Percentiles rank a stretch among this genome's conserved stretches.
Conservation (phyloP, 495 filamentous ascomycete species). For the Coniosporium apollinis region DNA sequence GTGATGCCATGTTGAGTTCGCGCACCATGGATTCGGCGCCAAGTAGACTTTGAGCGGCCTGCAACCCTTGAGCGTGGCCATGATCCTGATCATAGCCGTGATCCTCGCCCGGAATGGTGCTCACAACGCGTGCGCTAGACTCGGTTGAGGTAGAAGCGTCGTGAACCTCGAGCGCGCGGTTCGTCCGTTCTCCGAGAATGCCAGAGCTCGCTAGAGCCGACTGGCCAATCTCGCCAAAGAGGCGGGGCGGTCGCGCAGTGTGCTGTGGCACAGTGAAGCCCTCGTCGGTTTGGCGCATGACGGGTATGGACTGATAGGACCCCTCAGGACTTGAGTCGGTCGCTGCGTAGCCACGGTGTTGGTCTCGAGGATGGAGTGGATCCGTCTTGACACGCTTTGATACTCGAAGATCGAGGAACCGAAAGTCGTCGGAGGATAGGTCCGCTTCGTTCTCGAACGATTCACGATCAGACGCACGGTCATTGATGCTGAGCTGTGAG, state of each 20-base stretch:
- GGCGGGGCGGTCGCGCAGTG: slow-evolving; percentile 26
- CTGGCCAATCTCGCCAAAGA: slow-evolving; percentile 68
- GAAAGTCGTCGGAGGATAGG: slow-evolving; percentile 4
- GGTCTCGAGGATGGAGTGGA: slow-evolving; percentile 12
- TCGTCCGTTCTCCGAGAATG: slow-evolving; percentile 24
- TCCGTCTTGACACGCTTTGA: slow-evolving; percentile 21
- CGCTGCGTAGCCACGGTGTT: too few species aligned
- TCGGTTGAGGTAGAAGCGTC: too few species aligned
- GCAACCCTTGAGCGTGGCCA: too few species aligned
- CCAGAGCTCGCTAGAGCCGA: slow-evolving; percentile 52
- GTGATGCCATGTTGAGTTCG: slow-evolving; percentile 50
- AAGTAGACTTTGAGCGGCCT: slow-evolving; percentile 41
- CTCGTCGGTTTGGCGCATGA: slow-evolving; percentile 10
- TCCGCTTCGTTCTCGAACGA: slow-evolving; percentile 17
- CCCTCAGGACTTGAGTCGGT: slow-evolving; percentile 18
- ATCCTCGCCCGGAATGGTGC: too few species aligned
- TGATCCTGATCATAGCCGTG: too few species aligned
- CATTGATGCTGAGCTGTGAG: slow-evolving; percentile 51
- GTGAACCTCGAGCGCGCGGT: slow-evolving; percentile 12
- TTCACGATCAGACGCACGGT: slow-evolving; percentile 23
- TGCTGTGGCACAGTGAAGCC: slow-evolving; percentile 7
- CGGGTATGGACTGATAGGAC: slow-evolving; percentile 10
- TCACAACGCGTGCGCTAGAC: too few species aligned
- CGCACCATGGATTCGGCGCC: slow-evolving; percentile 51
- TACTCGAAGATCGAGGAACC: slow-evolving; percentile 13